Conservation (phyloP, 2,329 filamentous ascomycete genomes). For the Alternaria arborescens region DNA sequence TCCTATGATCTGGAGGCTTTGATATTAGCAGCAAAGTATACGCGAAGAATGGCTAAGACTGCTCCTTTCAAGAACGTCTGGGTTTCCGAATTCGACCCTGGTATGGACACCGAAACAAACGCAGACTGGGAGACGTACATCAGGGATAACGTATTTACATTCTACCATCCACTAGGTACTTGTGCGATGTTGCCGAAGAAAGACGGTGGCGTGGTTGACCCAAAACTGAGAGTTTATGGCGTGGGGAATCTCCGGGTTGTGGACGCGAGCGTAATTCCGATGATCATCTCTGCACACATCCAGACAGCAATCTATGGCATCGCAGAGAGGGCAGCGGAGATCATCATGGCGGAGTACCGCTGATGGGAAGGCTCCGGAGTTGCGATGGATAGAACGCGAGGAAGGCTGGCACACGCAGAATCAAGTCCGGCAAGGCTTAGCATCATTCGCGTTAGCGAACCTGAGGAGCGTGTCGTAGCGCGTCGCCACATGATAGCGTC, state of each 20-base stretch:
- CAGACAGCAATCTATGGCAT: constrained; percentile 39
- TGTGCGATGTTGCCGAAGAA: constrained; percentile 38
- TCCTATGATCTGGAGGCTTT: constrained; percentile 29
- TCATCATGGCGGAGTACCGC: constrained; percentile 23
- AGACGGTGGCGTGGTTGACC: constrained; percentile 30
- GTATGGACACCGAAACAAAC: constrained; percentile 25
- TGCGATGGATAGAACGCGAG: too few species aligned
- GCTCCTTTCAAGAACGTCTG: constrained; percentile 37
- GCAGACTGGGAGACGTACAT: constrained; percentile 30
- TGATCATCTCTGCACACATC: constrained; percentile 30
- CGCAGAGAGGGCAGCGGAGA: constrained; percentile 33
- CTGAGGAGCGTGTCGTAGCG: not conserved
- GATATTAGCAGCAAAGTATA: constrained; percentile 26
- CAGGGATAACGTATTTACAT: constrained; percentile 20
- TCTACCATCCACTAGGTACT: constrained; percentile 45
- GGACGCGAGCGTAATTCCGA: constrained; percentile 33
- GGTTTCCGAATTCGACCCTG: constrained; percentile 40
- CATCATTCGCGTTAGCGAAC: not conserved
- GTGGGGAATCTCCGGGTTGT: constrained; percentile 18
- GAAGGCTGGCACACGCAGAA: not conserved
- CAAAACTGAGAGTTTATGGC: constrained; percentile 30
- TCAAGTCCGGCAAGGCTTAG: not conserved
- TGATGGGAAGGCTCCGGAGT: not conserved
- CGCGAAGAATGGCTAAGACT: constrained; percentile 31
- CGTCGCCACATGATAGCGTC: not conserved